Evolutionary conservation across 1,284 basidiomycete species (phyloP), one percentile per base, ranked within the genome.

Genomic region (Ganoderma sinense): DNA sequence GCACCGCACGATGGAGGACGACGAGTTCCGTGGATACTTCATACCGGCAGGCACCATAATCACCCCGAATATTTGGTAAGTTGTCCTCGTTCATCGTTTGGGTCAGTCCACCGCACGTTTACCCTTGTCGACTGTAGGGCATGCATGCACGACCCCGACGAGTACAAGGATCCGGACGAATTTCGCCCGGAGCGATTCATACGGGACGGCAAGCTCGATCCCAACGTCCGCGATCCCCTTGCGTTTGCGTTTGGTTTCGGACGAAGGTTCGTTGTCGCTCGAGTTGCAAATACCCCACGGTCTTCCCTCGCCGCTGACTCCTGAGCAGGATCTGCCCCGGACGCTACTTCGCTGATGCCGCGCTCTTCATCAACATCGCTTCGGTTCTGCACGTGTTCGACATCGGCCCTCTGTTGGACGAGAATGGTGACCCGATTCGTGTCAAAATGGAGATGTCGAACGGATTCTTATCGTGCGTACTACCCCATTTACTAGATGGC

Each of bases 101-200:
- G 26, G 11, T 26, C 40, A 41, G 13, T 18, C 16, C 14, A 10
- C 48, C 23, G 23, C n/a, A n/a, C 23, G n/a, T 40, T 36, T 2
- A 40, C 40, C 10, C 51, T 14, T 26, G 48, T 18, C 29, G 23
- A 29, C 29, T 55, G 10, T 31, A 74, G 73, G 71, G 66, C 70
- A 2, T 75, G 74, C 33, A 64, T 75, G 53, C 71, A 69, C 45
- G 74, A 77, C 51, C 69, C 70, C 4, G 58, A 59, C 14, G 68
- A 64, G 7, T 77, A 68, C 66, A 68, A 70, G 4, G 45, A 71
- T 14, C 75, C 75, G 2, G 67, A 72, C 8, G 45, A 64, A 40
- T 75, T 75, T 67, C 63, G 64, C 13, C 75, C 75, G 0, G 75
- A 77, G 51, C 67, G 75, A 2, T 77, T 75, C 66, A 60, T 75